phyloP scores from a whole-genome alignment of 1,284 basidiomycete genomes.

The Mycosarcoma mackinlayi region DNA sequence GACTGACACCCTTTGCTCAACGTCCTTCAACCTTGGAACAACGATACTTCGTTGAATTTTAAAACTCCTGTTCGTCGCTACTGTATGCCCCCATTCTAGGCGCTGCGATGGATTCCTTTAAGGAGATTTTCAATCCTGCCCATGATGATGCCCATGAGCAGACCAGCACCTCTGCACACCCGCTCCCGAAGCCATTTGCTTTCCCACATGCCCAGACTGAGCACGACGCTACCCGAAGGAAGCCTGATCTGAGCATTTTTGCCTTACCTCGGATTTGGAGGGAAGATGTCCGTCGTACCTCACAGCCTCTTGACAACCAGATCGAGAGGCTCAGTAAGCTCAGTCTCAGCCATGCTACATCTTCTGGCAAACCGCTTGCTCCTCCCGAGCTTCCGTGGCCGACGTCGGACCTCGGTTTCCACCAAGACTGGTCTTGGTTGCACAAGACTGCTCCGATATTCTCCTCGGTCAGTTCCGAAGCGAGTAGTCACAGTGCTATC shows the following conservation, averaged over 20 bases:
- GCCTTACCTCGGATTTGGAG: constrained; percentile 13
- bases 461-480: constrained; percentile 5
- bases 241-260: not conserved
- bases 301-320: not conserved
- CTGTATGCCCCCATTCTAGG: too few species aligned
- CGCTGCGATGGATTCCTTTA: too few species aligned
- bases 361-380: not conserved
- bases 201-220: not conserved
- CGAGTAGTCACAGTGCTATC: not conserved
- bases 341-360: not conserved
- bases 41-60: too few species aligned
- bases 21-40: too few species aligned
- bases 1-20: too few species aligned
- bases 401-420: not conserved
- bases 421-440: not conserved
- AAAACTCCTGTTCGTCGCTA: too few species aligned
- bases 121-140: too few species aligned
- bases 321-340: constrained; percentile 1
- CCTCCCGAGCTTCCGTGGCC: not conserved
- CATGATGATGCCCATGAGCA: too few species aligned
- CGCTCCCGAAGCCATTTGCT: not conserved
- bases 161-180: too few species aligned
- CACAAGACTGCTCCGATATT: not conserved
- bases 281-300: not conserved
- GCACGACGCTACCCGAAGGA: not conserved